phyloP scores from a whole-genome alignment of 768 basidiomycete genomes.

The Leucocoprinus birnbaumii region DNA sequence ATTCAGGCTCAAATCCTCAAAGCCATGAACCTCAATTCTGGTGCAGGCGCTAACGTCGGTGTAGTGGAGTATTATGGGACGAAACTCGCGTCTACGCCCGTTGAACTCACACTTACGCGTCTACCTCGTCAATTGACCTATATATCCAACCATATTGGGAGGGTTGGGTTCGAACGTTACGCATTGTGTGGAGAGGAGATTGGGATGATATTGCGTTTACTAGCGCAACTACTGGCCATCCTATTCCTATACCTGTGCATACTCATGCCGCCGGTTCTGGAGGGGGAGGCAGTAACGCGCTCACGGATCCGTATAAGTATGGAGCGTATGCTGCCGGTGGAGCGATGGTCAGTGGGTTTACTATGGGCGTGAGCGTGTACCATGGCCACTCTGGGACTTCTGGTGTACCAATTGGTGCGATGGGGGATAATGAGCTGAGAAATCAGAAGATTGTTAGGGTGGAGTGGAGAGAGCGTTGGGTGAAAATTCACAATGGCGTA shows the following conservation, averaged over 20 bases:
- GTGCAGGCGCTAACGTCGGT: constrained; percentile 8
- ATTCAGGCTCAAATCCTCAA: constrained; percentile 8
- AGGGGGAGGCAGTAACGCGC: background rate
- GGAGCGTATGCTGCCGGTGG: background rate
- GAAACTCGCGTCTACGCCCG: constrained; percentile 19
- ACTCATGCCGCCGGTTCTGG: background rate
- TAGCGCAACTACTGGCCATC: background rate
- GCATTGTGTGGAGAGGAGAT: constrained; percentile 29
- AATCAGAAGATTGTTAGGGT: constrained; percentile 26
- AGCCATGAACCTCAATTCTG: constrained; percentile 9
- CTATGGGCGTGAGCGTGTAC: background rate
- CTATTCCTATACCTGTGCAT: background rate
- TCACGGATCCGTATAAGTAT: background rate
- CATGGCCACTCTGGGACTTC: constrained; percentile 2
- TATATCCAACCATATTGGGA: constrained; percentile 64
- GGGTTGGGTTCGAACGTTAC: constrained; percentile 48
- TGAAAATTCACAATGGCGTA: constrained; percentile 55
- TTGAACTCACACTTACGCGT: constrained; percentile 14
- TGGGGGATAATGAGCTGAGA: background rate
- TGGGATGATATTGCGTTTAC: background rate
- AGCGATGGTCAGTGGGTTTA: background rate
- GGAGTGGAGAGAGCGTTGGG: constrained; percentile 65
- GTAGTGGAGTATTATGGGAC: constrained; percentile 5
- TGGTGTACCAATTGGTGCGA: background rate
- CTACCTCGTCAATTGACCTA: constrained; percentile 7